phyloP scores from a whole-genome alignment of 2,329 filamentous ascomycete genomes.

The Sporothrix phasma region DNA sequence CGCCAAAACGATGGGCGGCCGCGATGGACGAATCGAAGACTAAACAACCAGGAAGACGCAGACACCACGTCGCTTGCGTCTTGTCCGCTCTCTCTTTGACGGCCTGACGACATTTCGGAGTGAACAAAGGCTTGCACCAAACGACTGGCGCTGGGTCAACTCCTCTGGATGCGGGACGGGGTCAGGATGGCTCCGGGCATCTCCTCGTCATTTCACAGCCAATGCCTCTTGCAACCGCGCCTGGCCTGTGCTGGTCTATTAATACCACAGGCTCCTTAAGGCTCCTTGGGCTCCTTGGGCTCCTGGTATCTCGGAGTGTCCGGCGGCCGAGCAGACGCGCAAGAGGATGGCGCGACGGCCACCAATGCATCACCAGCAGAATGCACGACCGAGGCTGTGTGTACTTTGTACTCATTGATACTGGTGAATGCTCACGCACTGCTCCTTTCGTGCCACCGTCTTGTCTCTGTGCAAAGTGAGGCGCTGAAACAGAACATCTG shows the following conservation, averaged over 20 bases:
- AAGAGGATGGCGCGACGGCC: not conserved
- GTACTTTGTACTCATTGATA: too few species aligned
- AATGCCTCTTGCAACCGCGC: not conserved
- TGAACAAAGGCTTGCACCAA: not conserved
- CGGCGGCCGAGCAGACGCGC: not conserved
- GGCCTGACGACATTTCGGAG: not conserved
- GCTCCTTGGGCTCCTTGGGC: too few species aligned
- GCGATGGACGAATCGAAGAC: not conserved
- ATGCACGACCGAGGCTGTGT: not conserved
- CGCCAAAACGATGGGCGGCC: not conserved
- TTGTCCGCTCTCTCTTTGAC: not conserved
- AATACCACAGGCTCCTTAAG: too few species aligned
- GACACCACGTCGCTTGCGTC: not conserved
- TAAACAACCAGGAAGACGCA: constrained; percentile 4
- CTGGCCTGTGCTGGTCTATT: constrained; percentile 4
- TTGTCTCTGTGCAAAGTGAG: not conserved
- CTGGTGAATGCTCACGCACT: too few species aligned
- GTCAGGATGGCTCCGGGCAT: not conserved
- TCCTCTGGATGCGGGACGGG: not conserved
- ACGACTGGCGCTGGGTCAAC: not conserved
- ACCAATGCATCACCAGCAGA: not conserved
- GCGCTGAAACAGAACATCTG: constrained; percentile 6
- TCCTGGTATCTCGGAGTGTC: constrained; percentile 7
- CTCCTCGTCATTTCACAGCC: constrained; percentile 3
- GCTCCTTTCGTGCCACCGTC: not conserved